A percentile compares a stretch with the other conserved stretches of the same genome.
These are phyloP conservation scores for Cladophialophora psammophila DNA, from an alignment of 2,329 filamentous ascomycete genomes.

Conservation along the genomic window DNA sequence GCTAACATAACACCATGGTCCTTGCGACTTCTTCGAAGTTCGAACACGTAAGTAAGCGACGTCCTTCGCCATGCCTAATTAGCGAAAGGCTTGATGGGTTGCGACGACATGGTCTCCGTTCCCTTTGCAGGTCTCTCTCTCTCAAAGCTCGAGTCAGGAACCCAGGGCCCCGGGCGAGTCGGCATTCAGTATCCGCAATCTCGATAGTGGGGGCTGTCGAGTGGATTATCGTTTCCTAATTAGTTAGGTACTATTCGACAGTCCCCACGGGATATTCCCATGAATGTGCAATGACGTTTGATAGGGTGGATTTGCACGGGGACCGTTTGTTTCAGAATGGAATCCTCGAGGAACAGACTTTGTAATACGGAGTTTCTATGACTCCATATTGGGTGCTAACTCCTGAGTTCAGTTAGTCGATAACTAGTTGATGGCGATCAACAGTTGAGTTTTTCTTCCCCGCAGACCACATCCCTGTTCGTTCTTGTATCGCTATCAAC, in stretches of 20 bases:
- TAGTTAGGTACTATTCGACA: not conserved
- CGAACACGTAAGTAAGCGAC: not conserved
- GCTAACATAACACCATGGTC: not conserved
- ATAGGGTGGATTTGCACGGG: not conserved
- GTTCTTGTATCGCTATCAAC: not conserved
- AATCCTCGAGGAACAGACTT: not conserved
- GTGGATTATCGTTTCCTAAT: not conserved
- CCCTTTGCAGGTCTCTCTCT: not conserved
- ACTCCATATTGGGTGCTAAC: not conserved
- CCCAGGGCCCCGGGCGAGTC: not conserved
- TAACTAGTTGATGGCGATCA: not conserved
- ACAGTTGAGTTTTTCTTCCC: not conserved
- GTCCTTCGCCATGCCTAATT: not conserved
- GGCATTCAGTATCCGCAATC: not conserved
- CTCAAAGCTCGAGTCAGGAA: not conserved
- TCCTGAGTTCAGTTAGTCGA: not conserved
- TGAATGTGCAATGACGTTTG: not conserved
- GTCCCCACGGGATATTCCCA: not conserved
- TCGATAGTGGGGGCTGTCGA: not conserved
- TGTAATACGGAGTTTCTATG: conserved; percentile 1
- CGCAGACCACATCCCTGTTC: not conserved
- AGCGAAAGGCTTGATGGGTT: not conserved
- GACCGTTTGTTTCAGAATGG: conserved; percentile 1
- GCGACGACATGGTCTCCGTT: not conserved
- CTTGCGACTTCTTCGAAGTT: not conserved